phyloP scores from a whole-genome alignment of 129 eudicot genomes.

The sunflower (Helianthus annuus) region HanXRQr2.0-SUNRISE NC_035435.2:86371676-86372175 shows the following conservation, averaged over 20 bases:
- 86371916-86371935: conserved; percentile 78
- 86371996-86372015: conserved; percentile 34
- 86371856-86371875: not conserved
- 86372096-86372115: conserved; percentile 47
- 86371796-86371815: conserved; percentile 3
- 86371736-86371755: too few species aligned
- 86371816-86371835: conserved; percentile 6
- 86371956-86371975: conserved; percentile 50
- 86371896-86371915: conserved; percentile 93
- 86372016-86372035: conserved; percentile 29
- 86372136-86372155: conserved; percentile 38
- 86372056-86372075: conserved; percentile 34
- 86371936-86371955: conserved; percentile 83
- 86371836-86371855: not conserved
- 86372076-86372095: conserved; percentile 35
- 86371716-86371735: too few species aligned
- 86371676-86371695: too few species aligned
- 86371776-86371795: too few species aligned
- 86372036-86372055: conserved; percentile 34
- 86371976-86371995: conserved; percentile 53
- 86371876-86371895: conserved; percentile 62
- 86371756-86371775: too few species aligned
- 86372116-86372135: conserved; percentile 27
- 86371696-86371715: too few species aligned
- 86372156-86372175: conserved; percentile 51